Evolutionary conservation across 108 stramenopile genomes (phyloP), one percentile per base, ranked within the genome.

Genomic region (Nannochloropsis gaditana): DNA sequence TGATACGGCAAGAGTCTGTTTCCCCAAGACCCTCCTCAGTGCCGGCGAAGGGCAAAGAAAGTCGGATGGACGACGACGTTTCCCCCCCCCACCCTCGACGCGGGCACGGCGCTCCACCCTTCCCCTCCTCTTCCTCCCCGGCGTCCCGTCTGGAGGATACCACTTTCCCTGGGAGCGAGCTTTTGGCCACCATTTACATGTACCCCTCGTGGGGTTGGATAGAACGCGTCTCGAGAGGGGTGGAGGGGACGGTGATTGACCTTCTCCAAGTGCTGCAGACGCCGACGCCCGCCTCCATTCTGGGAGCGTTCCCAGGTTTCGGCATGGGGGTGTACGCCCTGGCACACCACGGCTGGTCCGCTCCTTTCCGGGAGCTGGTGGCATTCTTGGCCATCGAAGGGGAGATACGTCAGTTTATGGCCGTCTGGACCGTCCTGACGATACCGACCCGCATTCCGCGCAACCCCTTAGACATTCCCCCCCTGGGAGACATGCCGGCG

Each of bases 351-450:
- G 59, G 59, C 59, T 73, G 59, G 59, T 73, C 59, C 59, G 59
- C 59, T 15, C 59, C 59, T n/a, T 73, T 73, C n/a, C 59, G 59
- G 59, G 59, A 73, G 59, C 59, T 73, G 59, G 59, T 73, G 59
- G 59, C 59, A 2, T 73, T 73, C 8, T 73, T 73, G 59, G 59
- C 59, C 19, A 73, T 73, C 59, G 59, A 73, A 73, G 59, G 59
- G 19, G 59, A 73, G 59, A n/a, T 73, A 0, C 59, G n/a, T 15
- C 59, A 73, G 2, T 73, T 73, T 6, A 73, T 73, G 59, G 59
- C 59, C 59, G 2, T 73, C 19, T 73, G 59, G 59, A 73, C 59
- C 59, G 59, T 73, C 19, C 59, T 73, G 59, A 73, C 59, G 19
- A 73, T 73, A 15, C 59, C 59, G n/a, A 73, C 59, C 19, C 59